Base-by-base conservation (phyloP, 768 basidiomycete species). In the Sutorius australiensis region DNA sequence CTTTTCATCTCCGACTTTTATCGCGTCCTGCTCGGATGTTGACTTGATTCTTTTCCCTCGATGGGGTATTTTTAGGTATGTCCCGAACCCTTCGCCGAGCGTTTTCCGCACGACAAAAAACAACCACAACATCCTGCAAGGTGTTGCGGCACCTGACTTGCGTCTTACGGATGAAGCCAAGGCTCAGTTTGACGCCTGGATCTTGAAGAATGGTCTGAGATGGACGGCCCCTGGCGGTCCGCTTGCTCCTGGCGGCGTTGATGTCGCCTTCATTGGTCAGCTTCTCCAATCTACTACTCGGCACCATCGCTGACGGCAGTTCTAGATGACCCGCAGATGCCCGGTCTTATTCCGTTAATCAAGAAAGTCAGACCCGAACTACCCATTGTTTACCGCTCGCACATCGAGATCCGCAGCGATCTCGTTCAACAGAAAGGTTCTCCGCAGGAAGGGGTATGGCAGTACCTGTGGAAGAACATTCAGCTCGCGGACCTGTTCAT, bases 81-180 rank as follows among this genome's bases (percentile, higher is more conserved):
- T 92, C 31, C 90, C 89, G 43, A 92, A 91, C 74, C 88, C 89
- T 21, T 85, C 91, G 42, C 92, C 93, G 1, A 82, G 80, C 57
- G 89, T 95, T 36, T 95, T 95, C 80, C 84, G 92, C 58, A 92
- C 89, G 55, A 95, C 92, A 59, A 90, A 90, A 78, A 91, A 92
- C 89, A 92, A 92, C 76, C 90, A 92, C 81, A 92, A 92, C 73
- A 92, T 91, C 66, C 77, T 95, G 21, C 93, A 97, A 82, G 94
- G 94, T 56, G 94, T 97, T 46, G 88, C 93, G 2, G 72, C 83
- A 12, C 84, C 87, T 9, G 82, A 82, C 54, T 78, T 92, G 46
- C 86, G 89, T 54, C 80, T 97, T 41, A 87, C 83, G 1, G 78
- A 87, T 57, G 83, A 86, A 50, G 84, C 87, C 47, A 90, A 92